Percentiles rank a stretch among this genome's conserved stretches.
phyloP scores from a whole-genome alignment of 768 basidiomycete species.

The Serendipita sp. region DNA sequence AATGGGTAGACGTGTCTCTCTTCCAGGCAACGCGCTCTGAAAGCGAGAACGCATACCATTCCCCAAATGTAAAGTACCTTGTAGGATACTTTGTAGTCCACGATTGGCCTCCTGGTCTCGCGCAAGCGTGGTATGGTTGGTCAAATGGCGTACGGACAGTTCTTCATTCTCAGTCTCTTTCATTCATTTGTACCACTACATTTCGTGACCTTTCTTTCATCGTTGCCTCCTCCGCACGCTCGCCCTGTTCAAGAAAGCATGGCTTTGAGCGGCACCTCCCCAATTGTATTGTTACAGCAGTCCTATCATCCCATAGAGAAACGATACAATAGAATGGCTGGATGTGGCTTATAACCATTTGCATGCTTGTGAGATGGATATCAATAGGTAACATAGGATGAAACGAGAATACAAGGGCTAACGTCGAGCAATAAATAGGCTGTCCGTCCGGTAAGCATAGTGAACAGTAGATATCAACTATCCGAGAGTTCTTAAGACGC shows the following conservation, averaged over 20 bases:
- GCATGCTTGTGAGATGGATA: neutral
- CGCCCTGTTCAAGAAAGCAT: neutral
- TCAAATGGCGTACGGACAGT: neutral
- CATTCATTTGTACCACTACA: neutral
- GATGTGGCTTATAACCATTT: neutral
- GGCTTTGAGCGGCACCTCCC: neutral
- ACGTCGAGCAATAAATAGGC: neutral
- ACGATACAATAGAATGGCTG: neutral
- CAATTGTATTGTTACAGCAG: neutral
- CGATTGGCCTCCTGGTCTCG: too few species aligned
- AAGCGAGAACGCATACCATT: neutral
- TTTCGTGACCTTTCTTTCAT: neutral
- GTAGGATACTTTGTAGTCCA: too few species aligned
- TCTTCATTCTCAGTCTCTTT: neutral
- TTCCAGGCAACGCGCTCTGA: neutral
- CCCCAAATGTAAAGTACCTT: too few species aligned
- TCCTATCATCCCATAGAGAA: neutral
- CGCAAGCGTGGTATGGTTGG: too few species aligned
- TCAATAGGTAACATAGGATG: neutral
- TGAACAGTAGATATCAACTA: constrained; percentile 19
- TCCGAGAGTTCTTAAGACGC: constrained; percentile 42
- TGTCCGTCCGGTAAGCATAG: constrained; percentile 4
- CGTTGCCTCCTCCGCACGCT: neutral
- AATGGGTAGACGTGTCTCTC: neutral
- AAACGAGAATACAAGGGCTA: neutral